These are phyloP conservation scores for Chlamydomonas eustigma DNA, from an alignment of 139 green algal species.

Conservation along the genomic window DNA sequence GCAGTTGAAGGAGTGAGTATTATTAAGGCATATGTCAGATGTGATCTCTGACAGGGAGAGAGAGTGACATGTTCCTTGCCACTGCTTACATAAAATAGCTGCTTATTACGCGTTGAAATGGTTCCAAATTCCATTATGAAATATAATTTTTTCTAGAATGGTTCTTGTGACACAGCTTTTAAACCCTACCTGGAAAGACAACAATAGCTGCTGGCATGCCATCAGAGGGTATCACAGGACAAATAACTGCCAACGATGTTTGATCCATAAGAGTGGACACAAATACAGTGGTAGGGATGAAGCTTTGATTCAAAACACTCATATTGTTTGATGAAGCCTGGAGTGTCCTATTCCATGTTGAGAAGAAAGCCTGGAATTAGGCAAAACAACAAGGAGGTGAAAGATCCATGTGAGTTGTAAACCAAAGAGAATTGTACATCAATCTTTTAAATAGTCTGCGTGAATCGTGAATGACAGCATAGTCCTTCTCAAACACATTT, in stretches of 20 bases:
- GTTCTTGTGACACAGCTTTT: background rate
- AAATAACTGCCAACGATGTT: background rate
- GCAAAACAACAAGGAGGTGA: background rate
- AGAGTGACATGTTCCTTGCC: background rate
- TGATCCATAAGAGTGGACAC: background rate
- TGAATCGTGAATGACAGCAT: too few relatives aligned
- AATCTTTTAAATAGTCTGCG: background rate
- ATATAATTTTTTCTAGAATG: background rate
- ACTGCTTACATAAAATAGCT: background rate
- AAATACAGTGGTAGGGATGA: background rate
- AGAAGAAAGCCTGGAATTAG: background rate
- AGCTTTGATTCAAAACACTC: background rate
- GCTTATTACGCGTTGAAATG: background rate
- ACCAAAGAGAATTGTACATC: background rate
- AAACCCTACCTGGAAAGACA: slow-evolving; percentile 6
- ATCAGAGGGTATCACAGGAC: background rate
- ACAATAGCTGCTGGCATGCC: background rate
- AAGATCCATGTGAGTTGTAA: background rate
- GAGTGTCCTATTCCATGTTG: background rate
- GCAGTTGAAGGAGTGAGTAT: background rate
- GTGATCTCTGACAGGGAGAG: background rate
- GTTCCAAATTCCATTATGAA: background rate
- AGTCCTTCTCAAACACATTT: too few relatives aligned
- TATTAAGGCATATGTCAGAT: background rate
- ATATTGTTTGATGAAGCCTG: background rate